Evolutionary conservation across 257 asterid species (phyloP).

Genomic region (Solanum pimpinellifolium): DNA sequence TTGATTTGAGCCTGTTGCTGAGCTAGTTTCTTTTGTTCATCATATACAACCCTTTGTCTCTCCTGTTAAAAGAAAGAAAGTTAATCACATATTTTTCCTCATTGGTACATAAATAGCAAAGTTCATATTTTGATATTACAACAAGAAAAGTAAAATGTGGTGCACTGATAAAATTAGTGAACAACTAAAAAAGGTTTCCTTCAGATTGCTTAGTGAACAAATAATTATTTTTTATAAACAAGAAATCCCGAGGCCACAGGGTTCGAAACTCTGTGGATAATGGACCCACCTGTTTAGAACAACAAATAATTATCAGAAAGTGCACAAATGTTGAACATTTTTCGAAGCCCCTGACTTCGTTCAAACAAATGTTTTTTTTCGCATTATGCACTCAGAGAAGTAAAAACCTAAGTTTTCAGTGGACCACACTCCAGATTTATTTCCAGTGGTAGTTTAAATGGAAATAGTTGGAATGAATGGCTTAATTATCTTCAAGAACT

Average conservation of each 20-base stretch:
- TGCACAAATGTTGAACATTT: neutral
- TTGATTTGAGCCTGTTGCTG: conserved; percentile 86
- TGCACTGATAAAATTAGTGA: neutral
- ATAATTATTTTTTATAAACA: neutral
- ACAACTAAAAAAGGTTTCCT: neutral
- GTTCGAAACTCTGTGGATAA: neutral
- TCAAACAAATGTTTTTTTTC: neutral
- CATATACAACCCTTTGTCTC: conserved; percentile 60
- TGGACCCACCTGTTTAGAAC: neutral
- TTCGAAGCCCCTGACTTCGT: neutral
- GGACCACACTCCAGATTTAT: neutral
- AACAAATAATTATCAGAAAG: neutral
- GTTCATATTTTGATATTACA: neutral
- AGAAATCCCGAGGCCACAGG: neutral
- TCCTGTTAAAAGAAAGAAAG: conserved; percentile 43
- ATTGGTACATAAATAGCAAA: neutral
- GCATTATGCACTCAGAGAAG: neutral
- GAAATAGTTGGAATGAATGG: neutral
- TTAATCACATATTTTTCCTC: neutral
- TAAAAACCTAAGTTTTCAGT: neutral
- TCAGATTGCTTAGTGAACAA: neutral
- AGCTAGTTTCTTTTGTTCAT: conserved; percentile 75
- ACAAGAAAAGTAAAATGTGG: neutral
- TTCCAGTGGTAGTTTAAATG: neutral
- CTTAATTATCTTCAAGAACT: neutral